These are phyloP conservation scores for Gloeostereum incarnatum DNA, from an alignment of 768 basidiomycete genomes.

Conservation along the genomic window DNA sequence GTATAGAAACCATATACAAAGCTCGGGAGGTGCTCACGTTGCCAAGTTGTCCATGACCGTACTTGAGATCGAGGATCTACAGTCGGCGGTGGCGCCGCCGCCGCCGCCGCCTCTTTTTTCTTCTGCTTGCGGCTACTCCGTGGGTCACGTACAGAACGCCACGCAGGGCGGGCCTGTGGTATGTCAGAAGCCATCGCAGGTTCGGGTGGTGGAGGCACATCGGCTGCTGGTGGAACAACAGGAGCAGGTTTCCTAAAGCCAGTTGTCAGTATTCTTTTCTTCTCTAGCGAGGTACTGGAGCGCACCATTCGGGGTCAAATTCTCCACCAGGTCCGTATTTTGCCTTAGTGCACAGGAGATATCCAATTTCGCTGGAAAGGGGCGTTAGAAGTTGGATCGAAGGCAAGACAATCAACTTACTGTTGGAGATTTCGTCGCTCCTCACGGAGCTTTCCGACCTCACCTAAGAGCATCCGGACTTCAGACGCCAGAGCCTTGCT, in stretches of 20 bases:
- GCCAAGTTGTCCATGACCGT: conserved; percentile 58
- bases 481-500: conserved; percentile 77
- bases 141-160: conserved; percentile 46
- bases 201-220: conserved; percentile 31
- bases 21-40: conserved; percentile 36
- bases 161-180: conserved; percentile 42
- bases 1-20: not conserved
- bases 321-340: conserved; percentile 83
- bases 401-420: conserved; percentile 34
- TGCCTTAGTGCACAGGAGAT: conserved; percentile 56
- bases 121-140: conserved; percentile 30
- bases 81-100: conserved; percentile 22
- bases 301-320: conserved; percentile 74
- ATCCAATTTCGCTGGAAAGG: conserved; percentile 59
- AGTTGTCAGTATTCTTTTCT: conserved; percentile 3
- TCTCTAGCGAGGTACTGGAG: conserved; percentile 6
- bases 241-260: conserved; percentile 35
- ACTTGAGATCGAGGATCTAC: conserved; percentile 33
- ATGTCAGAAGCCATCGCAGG: conserved; percentile 28
- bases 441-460: conserved; percentile 78
- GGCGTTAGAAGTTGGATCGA: not conserved
- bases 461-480: conserved; percentile 73
- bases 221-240: conserved; percentile 30
- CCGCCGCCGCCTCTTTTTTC: conserved; percentile 30
- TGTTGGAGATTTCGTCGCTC: conserved; percentile 70